Percentiles rank a stretch among this genome's conserved stretches.
Evolutionary conservation across 2,329 filamentous ascomycete genomes (phyloP).

Genomic region (Hypoxylon sp.): DNA sequence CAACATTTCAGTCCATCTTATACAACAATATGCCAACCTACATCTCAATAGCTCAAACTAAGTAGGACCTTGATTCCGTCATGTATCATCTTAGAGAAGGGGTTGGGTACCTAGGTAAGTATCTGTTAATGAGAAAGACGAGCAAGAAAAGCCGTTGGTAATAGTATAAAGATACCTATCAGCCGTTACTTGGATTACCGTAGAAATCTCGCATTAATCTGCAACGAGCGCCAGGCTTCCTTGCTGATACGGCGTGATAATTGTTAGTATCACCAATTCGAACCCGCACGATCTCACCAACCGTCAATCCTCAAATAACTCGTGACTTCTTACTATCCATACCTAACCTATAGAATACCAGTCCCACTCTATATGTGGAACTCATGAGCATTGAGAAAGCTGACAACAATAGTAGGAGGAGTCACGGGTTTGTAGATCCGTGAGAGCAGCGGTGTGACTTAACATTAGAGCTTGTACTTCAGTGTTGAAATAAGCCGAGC

Average conservation of each 20-base stretch:
- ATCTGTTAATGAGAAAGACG: background rate
- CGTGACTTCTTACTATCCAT: background rate
- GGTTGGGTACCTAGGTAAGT: too few species aligned
- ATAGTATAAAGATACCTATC: background rate
- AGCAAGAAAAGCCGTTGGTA: background rate
- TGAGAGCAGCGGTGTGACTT: conserved; percentile 38
- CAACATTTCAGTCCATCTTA: too few species aligned
- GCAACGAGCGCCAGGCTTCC: background rate
- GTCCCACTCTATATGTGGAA: conserved; percentile 21
- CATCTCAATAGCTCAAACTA: too few species aligned
- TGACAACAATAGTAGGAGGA: conserved; percentile 15
- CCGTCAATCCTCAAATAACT: background rate
- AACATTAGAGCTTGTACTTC: background rate
- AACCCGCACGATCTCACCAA: conserved; percentile 1
- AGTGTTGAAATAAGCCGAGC: background rate
- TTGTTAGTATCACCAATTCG: background rate
- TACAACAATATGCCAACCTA: too few species aligned
- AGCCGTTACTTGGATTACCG: background rate
- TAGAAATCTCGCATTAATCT: background rate
- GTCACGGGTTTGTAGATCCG: conserved; percentile 28
- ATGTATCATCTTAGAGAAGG: background rate
- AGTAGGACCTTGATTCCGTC: too few species aligned
- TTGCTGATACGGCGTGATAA: background rate
- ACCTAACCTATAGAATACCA: background rate
- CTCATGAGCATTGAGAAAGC: conserved; percentile 4